A percentile compares a stretch with the other conserved stretches of the same genome.
Conservation (phyloP, 768 basidiomycete genomes). For the Antrodiella citrinella region DNA sequence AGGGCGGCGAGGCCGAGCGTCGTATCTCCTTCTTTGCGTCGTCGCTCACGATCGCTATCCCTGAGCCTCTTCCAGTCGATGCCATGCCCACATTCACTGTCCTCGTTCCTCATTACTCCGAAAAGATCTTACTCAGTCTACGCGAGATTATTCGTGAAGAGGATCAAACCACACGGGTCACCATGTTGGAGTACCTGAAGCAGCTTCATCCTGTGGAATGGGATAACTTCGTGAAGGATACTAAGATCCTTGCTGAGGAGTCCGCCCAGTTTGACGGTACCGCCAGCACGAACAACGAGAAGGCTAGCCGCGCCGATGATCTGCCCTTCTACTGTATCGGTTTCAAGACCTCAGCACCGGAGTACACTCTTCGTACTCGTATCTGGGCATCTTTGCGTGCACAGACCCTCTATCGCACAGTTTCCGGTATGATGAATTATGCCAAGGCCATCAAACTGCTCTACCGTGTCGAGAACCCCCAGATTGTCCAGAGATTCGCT, state of each 20-base stretch:
- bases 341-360: slow-evolving; percentile 98
- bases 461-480: slow-evolving; percentile 97
- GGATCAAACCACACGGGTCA: slow-evolving; percentile 93
- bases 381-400: slow-evolving; percentile 99
- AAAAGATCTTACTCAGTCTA: slow-evolving; percentile 94
- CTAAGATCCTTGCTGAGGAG: slow-evolving; percentile 96
- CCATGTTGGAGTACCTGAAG: slow-evolving; percentile 94
- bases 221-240: slow-evolving; percentile 99
- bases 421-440: slow-evolving; percentile 99
- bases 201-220: slow-evolving; percentile 98
- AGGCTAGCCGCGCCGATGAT: slow-evolving; percentile 74
- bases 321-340: slow-evolving; percentile 99
- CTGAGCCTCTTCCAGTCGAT: slow-evolving; percentile 92
- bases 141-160: slow-evolving; percentile 98
- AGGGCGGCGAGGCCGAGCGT: slow-evolving; percentile 91
- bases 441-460: slow-evolving; percentile 98
- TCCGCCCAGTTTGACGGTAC: slow-evolving; percentile 48
- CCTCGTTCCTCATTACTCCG: slow-evolving; percentile 96
- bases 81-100: slow-evolving; percentile 99
- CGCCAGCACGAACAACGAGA: slow-evolving; percentile 56
- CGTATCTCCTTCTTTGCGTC: slow-evolving; percentile 99
- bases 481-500: slow-evolving; percentile 91
- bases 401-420: slow-evolving; percentile 96
- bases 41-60: slow-evolving; percentile 90
- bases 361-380: slow-evolving; percentile 96